A percentile compares a stretch with the other conserved stretches of the same genome.
Evolutionary conservation across 345 rosid species (phyloP).

Genomic region (Ailanthus altissimus): DNA sequence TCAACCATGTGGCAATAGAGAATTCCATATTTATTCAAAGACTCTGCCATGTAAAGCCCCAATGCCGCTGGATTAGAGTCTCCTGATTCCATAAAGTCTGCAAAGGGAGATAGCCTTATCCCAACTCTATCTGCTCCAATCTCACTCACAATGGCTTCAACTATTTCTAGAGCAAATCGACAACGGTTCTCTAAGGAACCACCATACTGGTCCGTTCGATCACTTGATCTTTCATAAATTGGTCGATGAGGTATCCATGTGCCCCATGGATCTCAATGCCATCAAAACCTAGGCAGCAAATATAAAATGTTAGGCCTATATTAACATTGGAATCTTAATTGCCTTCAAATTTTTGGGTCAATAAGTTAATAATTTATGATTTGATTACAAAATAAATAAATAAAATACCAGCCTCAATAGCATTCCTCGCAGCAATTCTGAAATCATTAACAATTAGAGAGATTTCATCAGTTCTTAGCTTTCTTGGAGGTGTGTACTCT

Average conservation of each 20-base stretch:
- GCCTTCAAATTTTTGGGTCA: too few species aligned
- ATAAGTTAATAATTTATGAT: too few species aligned
- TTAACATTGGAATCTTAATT: too few species aligned
- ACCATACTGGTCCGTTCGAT: constrained; percentile 67
- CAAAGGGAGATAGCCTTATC: constrained; percentile 65
- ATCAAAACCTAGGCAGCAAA: constrained; percentile 54
- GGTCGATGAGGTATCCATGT: constrained; percentile 67
- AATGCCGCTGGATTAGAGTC: constrained; percentile 64
- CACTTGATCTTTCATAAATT: constrained; percentile 78
- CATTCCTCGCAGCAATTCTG: constrained; percentile 76
- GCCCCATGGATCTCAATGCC: constrained; percentile 87
- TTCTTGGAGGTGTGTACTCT: constrained; percentile 54
- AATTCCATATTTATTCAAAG: constrained; percentile 55
- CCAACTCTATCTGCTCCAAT: constrained; percentile 76
- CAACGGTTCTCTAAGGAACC: constrained; percentile 73
- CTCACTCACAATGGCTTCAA: constrained; percentile 61
- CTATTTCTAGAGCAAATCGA: constrained; percentile 59
- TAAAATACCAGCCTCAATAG: constrained; percentile 82
- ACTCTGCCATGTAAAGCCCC: constrained; percentile 60
- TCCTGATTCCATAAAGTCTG: constrained; percentile 47
- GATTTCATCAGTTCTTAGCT: constrained; percentile 61
- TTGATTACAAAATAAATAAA: too few species aligned
- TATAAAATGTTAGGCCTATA: constrained; percentile 5
- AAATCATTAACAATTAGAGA: constrained; percentile 65
- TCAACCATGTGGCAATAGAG: constrained; percentile 73